Percentiles rank a stretch among this genome's conserved stretches.
Evolutionary conservation across 1,284 basidiomycete genomes (phyloP).

Genomic region (Inonotus obliquus): DNA sequence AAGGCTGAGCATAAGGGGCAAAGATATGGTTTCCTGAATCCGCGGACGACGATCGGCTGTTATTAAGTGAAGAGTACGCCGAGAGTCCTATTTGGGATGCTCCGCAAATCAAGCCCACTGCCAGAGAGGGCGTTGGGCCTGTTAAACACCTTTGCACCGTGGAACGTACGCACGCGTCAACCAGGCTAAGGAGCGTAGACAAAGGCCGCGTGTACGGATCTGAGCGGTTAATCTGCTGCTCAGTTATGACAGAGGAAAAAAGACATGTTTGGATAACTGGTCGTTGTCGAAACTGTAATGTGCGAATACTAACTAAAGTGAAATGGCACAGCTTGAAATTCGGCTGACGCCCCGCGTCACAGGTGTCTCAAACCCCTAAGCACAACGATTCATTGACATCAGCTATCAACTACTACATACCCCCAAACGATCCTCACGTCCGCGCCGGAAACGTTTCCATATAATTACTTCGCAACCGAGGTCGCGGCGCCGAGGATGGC

Average conservation of each 20-base stretch:
- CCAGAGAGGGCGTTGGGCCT: neutral
- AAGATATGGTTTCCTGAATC: neutral
- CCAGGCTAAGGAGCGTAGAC: too few species aligned
- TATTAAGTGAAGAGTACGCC: neutral
- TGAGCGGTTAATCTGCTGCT: too few species aligned
- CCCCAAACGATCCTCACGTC: neutral
- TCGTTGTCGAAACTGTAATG: neutral
- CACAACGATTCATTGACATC: too few species aligned
- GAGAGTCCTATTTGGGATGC: neutral
- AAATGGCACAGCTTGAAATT: too few species aligned
- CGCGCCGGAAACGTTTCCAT: neutral
- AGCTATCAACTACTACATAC: neutral
- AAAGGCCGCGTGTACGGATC: too few species aligned
- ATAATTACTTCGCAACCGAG: neutral
- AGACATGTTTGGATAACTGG: neutral
- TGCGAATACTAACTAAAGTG: too few species aligned
- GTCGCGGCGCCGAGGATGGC: neutral
- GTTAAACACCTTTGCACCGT: neutral
- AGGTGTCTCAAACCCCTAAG: too few species aligned
- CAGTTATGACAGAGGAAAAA: too few species aligned
- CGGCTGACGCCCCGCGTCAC: neutral
- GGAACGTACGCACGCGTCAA: neutral
- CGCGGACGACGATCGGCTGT: neutral
- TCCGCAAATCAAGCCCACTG: neutral
- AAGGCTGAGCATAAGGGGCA: neutral